Base-by-base conservation (phyloP, 768 basidiomycete genomes). In the Termitomyces sp. region DNA sequence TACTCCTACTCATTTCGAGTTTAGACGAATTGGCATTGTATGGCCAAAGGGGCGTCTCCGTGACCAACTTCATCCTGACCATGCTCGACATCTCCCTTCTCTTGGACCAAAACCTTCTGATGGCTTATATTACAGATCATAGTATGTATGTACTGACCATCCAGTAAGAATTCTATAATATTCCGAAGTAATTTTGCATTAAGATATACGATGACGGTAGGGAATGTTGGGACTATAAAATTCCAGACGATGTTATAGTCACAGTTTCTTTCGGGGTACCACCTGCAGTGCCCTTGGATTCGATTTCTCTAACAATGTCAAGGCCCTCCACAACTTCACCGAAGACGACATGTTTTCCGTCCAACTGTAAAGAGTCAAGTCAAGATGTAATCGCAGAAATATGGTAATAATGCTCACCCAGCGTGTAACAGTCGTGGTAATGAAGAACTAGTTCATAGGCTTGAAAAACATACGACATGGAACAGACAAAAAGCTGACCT, bases 281-380 rank as follows among this genome's bases (percentile, higher is more conserved):
- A 42, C 69, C 67, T 1, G 58, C 53, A 1, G 72, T 67, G 20
- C 81, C 80, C 48, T 64, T 57, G 0, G 50, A 56, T 70, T 90
- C 88, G 47, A 90, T 78, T 45, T 68, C 68, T 68, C 80, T 81
- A 60, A 92, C 83, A 47, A 88, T 53, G 6, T 85, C 80, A 73
- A 86, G 74, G 16, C 87, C 87, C 36, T 83, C 76, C 23, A 79
- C 73, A 51, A 81, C 84, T 67, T 85, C 84, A 52, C 88, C 88
- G 63, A 90, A 89, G 22, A 89, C 86, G 64, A 87, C 82, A 65
- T 85, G 84, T 58, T 73, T 79, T 53, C 80, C 80, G 65, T 88
- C 84, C 45, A 86, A 77, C 84, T 77, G 51, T 5, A 55, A 15
- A 31, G 15, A 40, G 33, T 35, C 2, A 20, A n/a, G 11, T 44